phyloP scores from a whole-genome alignment of 2,329 filamentous ascomycete species.

The Pseudocercospora vitis region DNA sequence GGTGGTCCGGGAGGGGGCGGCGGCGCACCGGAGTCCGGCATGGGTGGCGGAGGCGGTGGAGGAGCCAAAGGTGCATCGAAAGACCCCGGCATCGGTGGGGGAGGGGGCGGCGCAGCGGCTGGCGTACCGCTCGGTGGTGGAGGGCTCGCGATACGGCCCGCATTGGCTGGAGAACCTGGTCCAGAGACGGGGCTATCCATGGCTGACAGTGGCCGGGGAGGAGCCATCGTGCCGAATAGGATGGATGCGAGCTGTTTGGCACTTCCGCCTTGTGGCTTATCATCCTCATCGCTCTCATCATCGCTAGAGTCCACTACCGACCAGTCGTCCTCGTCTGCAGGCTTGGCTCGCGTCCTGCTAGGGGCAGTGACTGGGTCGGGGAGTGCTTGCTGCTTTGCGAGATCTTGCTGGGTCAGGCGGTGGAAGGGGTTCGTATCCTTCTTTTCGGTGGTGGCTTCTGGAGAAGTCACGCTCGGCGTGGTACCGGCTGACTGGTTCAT shows the following conservation, averaged over 20 bases:
- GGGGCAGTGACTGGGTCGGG: slow-evolving; percentile 49
- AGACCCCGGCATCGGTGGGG: slow-evolving; percentile 45
- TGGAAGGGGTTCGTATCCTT: slow-evolving; percentile 96
- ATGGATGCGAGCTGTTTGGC: slow-evolving; percentile 93
- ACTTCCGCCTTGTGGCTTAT: slow-evolving; percentile 69
- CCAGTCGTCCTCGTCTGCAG: slow-evolving; percentile 73
- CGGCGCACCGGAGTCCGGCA: slow-evolving; percentile 43
- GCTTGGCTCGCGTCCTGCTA: slow-evolving; percentile 56
- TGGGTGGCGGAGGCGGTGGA: slow-evolving; percentile 50
- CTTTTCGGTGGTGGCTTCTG: slow-evolving; percentile 37
- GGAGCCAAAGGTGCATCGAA: slow-evolving; percentile 45
- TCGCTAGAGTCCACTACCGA: slow-evolving; percentile 74
- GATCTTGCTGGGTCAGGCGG: slow-evolving; percentile 69
- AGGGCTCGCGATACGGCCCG: slow-evolving; percentile 37
- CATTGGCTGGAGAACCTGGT: slow-evolving; percentile 40
- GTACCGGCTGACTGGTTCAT: slow-evolving; percentile 60
- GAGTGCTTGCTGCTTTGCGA: slow-evolving; percentile 49
- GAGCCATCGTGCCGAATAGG: slow-evolving; percentile 94
- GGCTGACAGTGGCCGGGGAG: slow-evolving; percentile 82
- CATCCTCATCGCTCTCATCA: slow-evolving; percentile 72
- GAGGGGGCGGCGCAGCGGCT: slow-evolving; percentile 44
- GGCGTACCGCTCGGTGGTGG: slow-evolving; percentile 56
- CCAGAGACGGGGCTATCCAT: slow-evolving; percentile 59
- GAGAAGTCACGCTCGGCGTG: slow-evolving; percentile 45
- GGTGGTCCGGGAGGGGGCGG: slow-evolving; percentile 45